Evolutionary conservation across 2,329 filamentous ascomycete genomes (phyloP).

Genomic region (Fusarium cyanostomum): DNA sequence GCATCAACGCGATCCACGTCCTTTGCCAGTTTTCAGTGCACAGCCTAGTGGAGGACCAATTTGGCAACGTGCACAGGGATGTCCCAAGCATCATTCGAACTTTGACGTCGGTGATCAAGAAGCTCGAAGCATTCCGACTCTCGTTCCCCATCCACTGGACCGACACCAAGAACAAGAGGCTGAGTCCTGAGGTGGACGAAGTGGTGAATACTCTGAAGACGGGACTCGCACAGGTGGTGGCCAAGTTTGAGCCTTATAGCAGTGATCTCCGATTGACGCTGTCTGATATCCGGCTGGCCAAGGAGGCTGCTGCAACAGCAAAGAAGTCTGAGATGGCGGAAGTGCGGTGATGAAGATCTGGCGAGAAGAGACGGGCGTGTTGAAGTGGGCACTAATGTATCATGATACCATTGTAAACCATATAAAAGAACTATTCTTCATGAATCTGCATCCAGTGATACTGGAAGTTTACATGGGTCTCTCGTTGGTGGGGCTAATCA

Average conservation of each 20-base stretch:
- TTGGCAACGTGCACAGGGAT: slow-evolving; percentile 85
- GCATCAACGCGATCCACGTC: slow-evolving; percentile 76
- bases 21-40: slow-evolving; percentile 75
- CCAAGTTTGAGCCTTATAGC: slow-evolving; percentile 79
- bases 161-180: slow-evolving; percentile 68
- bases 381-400: slow-evolving; percentile 39
- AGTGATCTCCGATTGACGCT: slow-evolving; percentile 74
- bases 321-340: slow-evolving; percentile 46
- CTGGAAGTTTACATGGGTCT: neutral
- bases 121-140: slow-evolving; percentile 73
- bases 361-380: slow-evolving; percentile 2
- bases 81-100: slow-evolving; percentile 78
- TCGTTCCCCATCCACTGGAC: slow-evolving; percentile 78
- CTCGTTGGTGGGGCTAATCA: neutral
- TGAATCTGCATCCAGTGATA: slow-evolving; percentile 1
- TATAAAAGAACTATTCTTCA: neutral
- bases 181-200: slow-evolving; percentile 74
- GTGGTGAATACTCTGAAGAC: slow-evolving; percentile 72
- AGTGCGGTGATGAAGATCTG: slow-evolving; percentile 37
- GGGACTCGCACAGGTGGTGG: slow-evolving; percentile 72
- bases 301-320: slow-evolving; percentile 63
- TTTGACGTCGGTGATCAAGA: slow-evolving; percentile 73
- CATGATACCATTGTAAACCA: slow-evolving; percentile 43
- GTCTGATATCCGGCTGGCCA: slow-evolving; percentile 78
- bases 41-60: slow-evolving; percentile 82